Evolutionary conservation across 169 alveolate species (phyloP).

Genomic region (Cryptosporidium ubiquitum): DNA sequence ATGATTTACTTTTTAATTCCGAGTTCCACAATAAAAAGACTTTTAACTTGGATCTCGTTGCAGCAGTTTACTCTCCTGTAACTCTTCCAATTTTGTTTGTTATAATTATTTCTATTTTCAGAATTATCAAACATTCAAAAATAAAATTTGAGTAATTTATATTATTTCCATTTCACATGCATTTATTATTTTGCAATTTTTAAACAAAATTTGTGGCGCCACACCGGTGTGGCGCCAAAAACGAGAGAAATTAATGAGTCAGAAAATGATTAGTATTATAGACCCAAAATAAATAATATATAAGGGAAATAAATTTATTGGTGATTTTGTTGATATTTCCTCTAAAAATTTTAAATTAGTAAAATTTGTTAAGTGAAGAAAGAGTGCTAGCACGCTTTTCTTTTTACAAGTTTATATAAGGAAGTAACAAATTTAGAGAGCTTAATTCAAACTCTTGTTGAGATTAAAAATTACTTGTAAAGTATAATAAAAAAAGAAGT

Average conservation of each 20-base stretch:
- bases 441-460: neutral
- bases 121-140: constrained; percentile 1
- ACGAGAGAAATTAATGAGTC: neutral
- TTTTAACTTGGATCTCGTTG: constrained; percentile 2
- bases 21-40: constrained; percentile 28
- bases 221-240: neutral
- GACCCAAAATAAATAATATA: neutral
- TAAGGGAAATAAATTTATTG: neutral
- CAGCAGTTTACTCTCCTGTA: constrained; percentile 18
- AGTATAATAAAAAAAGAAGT: neutral
- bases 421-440: too few relatives aligned
- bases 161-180: neutral
- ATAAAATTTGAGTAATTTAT: constrained; percentile 7
- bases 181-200: neutral
- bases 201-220: neutral
- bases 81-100: neutral
- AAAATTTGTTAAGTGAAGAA: neutral
- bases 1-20: constrained; percentile 29
- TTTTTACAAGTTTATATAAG: neutral
- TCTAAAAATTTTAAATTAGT: neutral
- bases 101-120: constrained; percentile 17
- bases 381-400: neutral
- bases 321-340: neutral
- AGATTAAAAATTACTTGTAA: neutral
- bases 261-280: neutral